phyloP scores from a whole-genome alignment of 352 stramenopile species.

The Elongisporangium undulatum region DNA sequence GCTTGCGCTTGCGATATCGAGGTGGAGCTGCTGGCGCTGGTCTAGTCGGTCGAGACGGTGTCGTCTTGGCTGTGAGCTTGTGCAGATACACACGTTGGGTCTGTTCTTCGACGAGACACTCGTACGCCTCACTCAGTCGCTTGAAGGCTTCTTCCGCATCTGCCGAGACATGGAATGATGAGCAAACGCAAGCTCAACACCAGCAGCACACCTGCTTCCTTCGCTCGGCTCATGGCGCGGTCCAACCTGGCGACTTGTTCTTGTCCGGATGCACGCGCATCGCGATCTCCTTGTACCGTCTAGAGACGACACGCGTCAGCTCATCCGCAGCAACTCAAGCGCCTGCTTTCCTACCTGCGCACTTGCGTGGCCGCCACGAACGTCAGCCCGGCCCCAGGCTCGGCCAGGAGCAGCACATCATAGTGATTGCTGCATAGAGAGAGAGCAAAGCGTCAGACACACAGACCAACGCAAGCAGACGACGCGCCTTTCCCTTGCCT shows the following conservation, averaged over 20 bases:
- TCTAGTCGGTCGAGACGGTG: neutral
- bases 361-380: constrained; percentile 24
- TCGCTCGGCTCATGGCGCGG: neutral
- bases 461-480: neutral
- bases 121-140: constrained; percentile 69
- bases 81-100: constrained; percentile 50
- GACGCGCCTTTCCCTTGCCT: neutral
- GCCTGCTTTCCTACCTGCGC: constrained; percentile 15
- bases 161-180: constrained; percentile 13
- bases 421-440: constrained; percentile 25
- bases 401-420: constrained; percentile 29
- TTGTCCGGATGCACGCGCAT: constrained; percentile 61
- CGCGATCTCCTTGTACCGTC: constrained; percentile 46
- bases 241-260: constrained; percentile 30
- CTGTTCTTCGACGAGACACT: constrained; percentile 51
- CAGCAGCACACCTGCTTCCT: neutral
- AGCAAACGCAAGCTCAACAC: constrained; percentile 1
- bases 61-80: constrained; percentile 12
- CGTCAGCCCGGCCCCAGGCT: neutral
- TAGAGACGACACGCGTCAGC: constrained; percentile 1
- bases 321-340: neutral
- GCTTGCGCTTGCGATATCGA: constrained; percentile 14
- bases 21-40: constrained; percentile 2
- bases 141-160: constrained; percentile 76
- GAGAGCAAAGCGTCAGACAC: neutral